Evolutionary conservation across 2,329 filamentous ascomycete species (phyloP).

Genomic region (Clarireedia homoeocarpa): DNA sequence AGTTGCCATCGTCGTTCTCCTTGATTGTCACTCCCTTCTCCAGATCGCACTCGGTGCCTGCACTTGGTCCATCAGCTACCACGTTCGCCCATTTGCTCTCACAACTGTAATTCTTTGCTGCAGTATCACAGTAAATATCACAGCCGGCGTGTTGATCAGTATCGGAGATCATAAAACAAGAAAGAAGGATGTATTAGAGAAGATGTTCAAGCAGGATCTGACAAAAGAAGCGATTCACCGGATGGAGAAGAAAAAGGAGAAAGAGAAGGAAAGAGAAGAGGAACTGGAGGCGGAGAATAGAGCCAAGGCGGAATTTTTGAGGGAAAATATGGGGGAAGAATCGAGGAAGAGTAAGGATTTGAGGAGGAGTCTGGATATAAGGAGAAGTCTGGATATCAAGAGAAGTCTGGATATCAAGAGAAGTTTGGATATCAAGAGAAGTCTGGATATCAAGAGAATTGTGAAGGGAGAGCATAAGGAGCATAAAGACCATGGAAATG

Average conservation of each 20-base stretch:
- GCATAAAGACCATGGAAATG: too few relatives aligned
- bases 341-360: background rate
- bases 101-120: slow-evolving; percentile 76
- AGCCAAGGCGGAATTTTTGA: background rate
- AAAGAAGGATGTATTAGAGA: slow-evolving; percentile 79
- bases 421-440: background rate
- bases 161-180: slow-evolving; percentile 68
- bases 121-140: slow-evolving; percentile 70
- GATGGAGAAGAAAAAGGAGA: slow-evolving; percentile 31
- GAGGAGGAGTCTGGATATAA: background rate
- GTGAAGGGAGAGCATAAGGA: too few relatives aligned
- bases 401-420: background rate
- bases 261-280: slow-evolving; percentile 4
- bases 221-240: slow-evolving; percentile 53
- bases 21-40: slow-evolving; percentile 72
- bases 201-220: slow-evolving; percentile 68
- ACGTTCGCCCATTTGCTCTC: slow-evolving; percentile 58
- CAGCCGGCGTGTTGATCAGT: slow-evolving; percentile 67
- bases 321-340: background rate
- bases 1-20: slow-evolving; percentile 67
- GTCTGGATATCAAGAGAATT: too few relatives aligned
- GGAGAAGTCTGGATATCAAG: background rate
- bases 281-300: background rate
- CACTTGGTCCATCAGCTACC: slow-evolving; percentile 73
- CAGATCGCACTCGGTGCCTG: slow-evolving; percentile 72